phyloP scores from a whole-genome alignment of 164 flowering plant genomes.

The Magnolia sinica region DNA sequence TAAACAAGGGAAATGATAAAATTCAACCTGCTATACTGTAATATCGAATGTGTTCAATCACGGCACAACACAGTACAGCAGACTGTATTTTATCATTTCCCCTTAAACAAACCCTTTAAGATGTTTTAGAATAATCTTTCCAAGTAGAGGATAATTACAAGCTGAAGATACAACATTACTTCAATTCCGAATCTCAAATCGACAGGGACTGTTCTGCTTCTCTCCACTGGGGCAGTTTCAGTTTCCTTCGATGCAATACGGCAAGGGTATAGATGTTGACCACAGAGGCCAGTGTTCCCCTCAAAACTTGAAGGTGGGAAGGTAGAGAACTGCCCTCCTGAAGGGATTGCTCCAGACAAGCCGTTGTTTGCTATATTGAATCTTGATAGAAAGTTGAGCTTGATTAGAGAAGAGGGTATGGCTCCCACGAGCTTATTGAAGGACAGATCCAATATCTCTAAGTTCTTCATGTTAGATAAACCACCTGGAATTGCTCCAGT shows the following conservation, averaged over 20 bases:
- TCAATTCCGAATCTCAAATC: no score
- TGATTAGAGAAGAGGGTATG: constrained; percentile 16
- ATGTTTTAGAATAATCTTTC: no score
- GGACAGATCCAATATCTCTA: constrained; percentile 23
- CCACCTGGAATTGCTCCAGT: constrained; percentile 9
- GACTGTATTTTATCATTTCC: no score
- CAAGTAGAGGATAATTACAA: no score
- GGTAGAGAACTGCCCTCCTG: constrained; percentile 52
- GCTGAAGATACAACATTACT: no score
- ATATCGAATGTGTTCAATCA: no score
- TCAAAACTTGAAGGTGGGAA: constrained; percentile 73
- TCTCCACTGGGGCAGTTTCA: no score
- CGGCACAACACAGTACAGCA: no score
- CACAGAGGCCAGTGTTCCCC: constrained; percentile 74
- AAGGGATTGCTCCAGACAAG: constrained; percentile 52
- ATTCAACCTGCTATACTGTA: no score
- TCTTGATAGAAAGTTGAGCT: constrained; percentile 21
- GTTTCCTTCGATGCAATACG: not conserved
- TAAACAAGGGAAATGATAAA: no score
- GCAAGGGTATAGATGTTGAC: constrained; percentile 11
- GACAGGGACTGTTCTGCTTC: no score
- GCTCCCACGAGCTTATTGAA: constrained; percentile 21
- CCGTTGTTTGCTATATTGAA: constrained; percentile 52
- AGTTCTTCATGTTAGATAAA: constrained; percentile 16
- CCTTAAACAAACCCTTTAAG: no score